Conservation (phyloP, 2,329 filamentous ascomycete species). For the Aureobasidium sp. region DNA sequence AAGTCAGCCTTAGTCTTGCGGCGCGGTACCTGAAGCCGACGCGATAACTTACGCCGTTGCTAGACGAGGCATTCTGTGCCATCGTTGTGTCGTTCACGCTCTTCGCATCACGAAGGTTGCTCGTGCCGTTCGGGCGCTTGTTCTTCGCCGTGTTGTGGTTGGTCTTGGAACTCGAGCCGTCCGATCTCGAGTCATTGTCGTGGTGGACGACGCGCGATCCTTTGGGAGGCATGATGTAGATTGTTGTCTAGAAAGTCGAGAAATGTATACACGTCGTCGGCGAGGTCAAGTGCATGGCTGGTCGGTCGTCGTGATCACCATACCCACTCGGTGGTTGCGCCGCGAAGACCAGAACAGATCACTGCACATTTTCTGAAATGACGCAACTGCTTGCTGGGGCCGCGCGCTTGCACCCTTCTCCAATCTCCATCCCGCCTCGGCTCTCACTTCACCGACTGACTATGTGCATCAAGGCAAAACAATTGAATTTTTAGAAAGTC, state of each 20-base stretch:
- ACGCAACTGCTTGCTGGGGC: not conserved
- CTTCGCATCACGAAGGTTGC: slow-evolving; percentile 2
- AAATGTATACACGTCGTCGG: not conserved
- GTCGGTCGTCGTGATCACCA: not conserved
- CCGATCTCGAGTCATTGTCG: slow-evolving; percentile 11
- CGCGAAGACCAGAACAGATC: not conserved
- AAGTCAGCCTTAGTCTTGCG: not conserved
- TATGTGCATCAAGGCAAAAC: not conserved
- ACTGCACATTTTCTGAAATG: not conserved
- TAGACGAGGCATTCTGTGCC: not conserved
- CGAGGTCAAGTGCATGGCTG: slow-evolving; percentile 4
- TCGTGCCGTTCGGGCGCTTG: slow-evolving; percentile 10
- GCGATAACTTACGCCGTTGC: slow-evolving; percentile 4
- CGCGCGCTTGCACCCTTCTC: not conserved
- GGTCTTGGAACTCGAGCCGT: slow-evolving; percentile 12
- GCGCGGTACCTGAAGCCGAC: not conserved
- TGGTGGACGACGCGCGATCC: slow-evolving; percentile 10
- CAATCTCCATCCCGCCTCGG: not conserved
- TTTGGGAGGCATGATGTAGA: slow-evolving; percentile 7
- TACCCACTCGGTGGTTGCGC: not conserved
- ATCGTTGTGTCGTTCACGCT: not conserved
- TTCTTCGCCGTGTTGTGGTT: not conserved
- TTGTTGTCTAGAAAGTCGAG: not conserved
- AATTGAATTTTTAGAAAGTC: not conserved
- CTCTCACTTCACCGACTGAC: not conserved